Base-by-base conservation (phyloP, 1,284 basidiomycete genomes). In the Rhodotorula sp. region DNA sequence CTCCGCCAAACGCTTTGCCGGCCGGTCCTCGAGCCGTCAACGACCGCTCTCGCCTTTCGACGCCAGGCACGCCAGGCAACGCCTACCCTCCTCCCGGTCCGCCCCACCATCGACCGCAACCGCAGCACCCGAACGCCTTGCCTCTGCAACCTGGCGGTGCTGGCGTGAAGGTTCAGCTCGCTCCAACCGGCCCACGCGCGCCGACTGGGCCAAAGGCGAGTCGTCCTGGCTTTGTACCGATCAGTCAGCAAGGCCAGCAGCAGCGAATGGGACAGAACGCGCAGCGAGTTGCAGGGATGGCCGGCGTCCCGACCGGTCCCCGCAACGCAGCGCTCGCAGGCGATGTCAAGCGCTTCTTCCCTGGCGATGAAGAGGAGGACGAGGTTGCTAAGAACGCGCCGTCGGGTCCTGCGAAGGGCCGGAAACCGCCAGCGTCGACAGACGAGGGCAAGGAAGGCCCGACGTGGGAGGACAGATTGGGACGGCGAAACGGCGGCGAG, bases 61-160 rank as follows among this genome's bases (percentile, higher is more conserved):
- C 56, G 44, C 44, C 19, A n/a, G 39, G 39, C 27, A 2, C 27
- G 22, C 27, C 29, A 39, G 17, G 44, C 30, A 19, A 39, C 51
- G 36, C n/a, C 17, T 20, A 22, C 36, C 36, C 55, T n/a, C 36
- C n/a, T 27, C 6, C n/a, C 22, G 24, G 17, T 24, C 36, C 36
- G 13, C n/a, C 36, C 13, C 24, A 9, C 13, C 55, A 39, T 6
- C 48, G 24, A n/a, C 55, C 36, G n/a, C 55, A 15, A 27, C 36
- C 11, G 24, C 55, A 24, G 36, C 60, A 61, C 29, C 60, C 60
- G 34, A 61, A 61, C 36, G 60, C 60, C 20, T 51, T 61, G 11
- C 60, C 56, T 4, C 6, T 29, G 8, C 49, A 7, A 7, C 44
- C 24, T 24, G 58, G 49, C 7, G 27, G 34, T 2, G n/a, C 55